Percentiles rank a stretch among this genome's conserved stretches.
phyloP scores from a whole-genome alignment of 1,139 yeast species.

The Suhomyces wounanorum region DNA sequence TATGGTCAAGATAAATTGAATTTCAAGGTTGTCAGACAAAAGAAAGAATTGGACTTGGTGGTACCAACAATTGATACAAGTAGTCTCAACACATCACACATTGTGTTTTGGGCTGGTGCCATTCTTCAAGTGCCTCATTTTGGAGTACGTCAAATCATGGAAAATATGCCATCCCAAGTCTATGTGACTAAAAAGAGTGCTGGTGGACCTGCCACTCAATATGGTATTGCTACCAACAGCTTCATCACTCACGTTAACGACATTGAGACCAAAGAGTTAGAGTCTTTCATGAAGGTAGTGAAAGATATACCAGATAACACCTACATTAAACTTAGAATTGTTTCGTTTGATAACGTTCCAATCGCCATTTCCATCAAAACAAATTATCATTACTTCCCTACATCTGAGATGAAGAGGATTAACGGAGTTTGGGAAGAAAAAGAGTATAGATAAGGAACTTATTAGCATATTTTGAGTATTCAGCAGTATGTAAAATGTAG shows the following conservation, averaged over 20 bases:
- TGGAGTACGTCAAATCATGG: conserved; percentile 65
- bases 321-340: conserved; percentile 77
- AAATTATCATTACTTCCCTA: conserved; percentile 89
- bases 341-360: conserved; percentile 83
- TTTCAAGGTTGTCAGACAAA: conserved; percentile 65
- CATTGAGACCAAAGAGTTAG: conserved; percentile 66
- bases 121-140: conserved; percentile 57
- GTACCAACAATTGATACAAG: conserved; percentile 66
- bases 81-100: conserved; percentile 61
- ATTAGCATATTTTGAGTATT: neutral
- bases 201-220: conserved; percentile 87
- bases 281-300: conserved; percentile 63
- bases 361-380: conserved; percentile 84
- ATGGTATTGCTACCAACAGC: conserved; percentile 76
- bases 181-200: conserved; percentile 71
- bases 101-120: conserved; percentile 83
- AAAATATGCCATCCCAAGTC: conserved; percentile 76
- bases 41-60: conserved; percentile 49
- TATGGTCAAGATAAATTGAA: conserved; percentile 46
- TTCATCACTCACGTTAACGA: conserved; percentile 91
- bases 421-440: conserved; percentile 55
- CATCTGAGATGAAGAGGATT: conserved; percentile 58
- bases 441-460: conserved; percentile 23
- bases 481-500: neutral
- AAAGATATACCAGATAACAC: conserved; percentile 72